Conservation (phyloP, 352 stramenopile genomes). For the Lagenidium sp. region DNA sequence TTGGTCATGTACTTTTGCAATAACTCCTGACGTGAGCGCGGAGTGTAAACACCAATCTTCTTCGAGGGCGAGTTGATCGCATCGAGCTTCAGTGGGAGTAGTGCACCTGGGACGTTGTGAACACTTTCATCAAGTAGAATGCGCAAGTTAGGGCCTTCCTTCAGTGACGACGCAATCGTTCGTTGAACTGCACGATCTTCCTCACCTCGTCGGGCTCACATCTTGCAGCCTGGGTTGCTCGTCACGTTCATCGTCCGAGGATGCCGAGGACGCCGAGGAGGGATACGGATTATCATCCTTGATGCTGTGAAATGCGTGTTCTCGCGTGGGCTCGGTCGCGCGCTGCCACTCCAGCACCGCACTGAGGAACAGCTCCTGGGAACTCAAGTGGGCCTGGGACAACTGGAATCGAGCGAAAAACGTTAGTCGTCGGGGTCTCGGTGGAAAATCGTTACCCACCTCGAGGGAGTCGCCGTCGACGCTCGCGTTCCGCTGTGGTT, state of each 20-base stretch:
- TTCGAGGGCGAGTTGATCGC: conserved; percentile 23
- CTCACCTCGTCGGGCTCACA: conserved; percentile 46
- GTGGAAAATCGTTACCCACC: no score
- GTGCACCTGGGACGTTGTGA: conserved; percentile 25
- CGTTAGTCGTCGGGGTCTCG: no score
- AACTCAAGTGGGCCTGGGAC: conserved; percentile 34
- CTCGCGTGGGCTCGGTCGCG: conserved; percentile 9
- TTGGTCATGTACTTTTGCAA: conserved; percentile 78
- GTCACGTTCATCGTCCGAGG: conserved; percentile 10
- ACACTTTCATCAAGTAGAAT: no score
- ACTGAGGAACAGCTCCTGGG: conserved; percentile 76
- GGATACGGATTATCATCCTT: conserved; percentile 1
- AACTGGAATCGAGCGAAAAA: no score
- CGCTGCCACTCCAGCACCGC: conserved; percentile 76
- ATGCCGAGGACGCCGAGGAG: conserved; percentile 8
- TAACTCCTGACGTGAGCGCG: conserved; percentile 46
- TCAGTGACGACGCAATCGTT: no score
- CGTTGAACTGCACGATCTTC: not conserved
- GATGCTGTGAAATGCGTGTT: conserved; percentile 4
- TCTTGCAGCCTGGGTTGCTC: conserved; percentile 8
- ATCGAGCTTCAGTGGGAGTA: conserved; percentile 40
- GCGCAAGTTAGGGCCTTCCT: no score
- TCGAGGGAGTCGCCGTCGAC: no score
- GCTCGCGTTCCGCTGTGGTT: conserved; percentile 12
- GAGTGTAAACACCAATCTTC: conserved; percentile 63